Evolutionary conservation across 2,329 filamentous ascomycete species (phyloP).

Genomic region (Hypomyces perniciosus): DNA sequence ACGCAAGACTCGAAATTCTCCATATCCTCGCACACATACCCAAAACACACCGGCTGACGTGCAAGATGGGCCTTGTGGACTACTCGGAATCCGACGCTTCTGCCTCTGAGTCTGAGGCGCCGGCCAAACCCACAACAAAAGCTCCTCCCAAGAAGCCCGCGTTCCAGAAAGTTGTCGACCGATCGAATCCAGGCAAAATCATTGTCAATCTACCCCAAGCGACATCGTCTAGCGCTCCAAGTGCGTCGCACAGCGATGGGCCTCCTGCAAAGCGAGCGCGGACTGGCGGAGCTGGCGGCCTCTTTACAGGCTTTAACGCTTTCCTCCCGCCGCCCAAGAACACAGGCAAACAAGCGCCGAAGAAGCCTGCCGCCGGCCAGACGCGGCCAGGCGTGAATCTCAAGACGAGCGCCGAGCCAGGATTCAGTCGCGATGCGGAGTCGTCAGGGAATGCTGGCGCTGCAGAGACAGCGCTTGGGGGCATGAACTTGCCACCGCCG

Average conservation of each 20-base stretch:
- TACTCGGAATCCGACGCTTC: slow-evolving; percentile 85
- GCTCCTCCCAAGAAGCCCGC: slow-evolving; percentile 45
- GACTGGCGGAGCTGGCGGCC: slow-evolving; percentile 47
- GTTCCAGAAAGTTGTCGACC: slow-evolving; percentile 76
- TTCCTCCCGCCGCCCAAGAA: slow-evolving; percentile 81
- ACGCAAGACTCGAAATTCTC: too few species aligned
- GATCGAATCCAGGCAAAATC: slow-evolving; percentile 77
- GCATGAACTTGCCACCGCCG: slow-evolving; percentile 35
- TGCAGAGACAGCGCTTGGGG: slow-evolving; percentile 16
- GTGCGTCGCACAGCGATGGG: slow-evolving; percentile 18
- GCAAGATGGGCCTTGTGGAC: slow-evolving; percentile 67
- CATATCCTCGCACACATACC: neutral
- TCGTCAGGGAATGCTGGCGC: slow-evolving; percentile 15
- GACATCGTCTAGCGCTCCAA: slow-evolving; percentile 33
- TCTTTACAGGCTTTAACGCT: slow-evolving; percentile 77
- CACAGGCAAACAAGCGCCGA: slow-evolving; percentile 28
- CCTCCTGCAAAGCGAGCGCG: slow-evolving; percentile 66
- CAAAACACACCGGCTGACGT: neutral
- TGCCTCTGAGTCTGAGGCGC: slow-evolving; percentile 47
- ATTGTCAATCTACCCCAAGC: slow-evolving; percentile 66
- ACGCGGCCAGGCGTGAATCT: slow-evolving; percentile 49
- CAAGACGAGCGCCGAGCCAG: slow-evolving; percentile 77
- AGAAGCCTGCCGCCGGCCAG: slow-evolving; percentile 19
- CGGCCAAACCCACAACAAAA: slow-evolving; percentile 25
- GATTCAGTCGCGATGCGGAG: slow-evolving; percentile 60